Evolutionary conservation across 352 stramenopile species (phyloP), one percentile per base, ranked within the genome.

Genomic region (Phytopythium kandeliae): DNA sequence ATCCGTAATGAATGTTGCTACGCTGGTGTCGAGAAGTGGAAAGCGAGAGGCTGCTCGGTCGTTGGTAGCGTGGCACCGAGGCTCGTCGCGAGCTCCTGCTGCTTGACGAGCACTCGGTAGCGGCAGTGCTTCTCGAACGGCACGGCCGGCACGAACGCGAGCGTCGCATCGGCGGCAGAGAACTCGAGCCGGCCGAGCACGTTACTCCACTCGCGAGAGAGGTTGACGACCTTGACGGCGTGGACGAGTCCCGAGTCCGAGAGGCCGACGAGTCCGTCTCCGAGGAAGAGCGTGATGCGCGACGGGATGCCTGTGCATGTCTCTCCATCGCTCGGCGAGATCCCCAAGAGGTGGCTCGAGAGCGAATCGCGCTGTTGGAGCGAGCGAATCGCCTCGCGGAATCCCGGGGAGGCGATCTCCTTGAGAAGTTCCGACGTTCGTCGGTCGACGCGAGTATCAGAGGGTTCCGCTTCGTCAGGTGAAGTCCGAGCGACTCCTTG

Each of bases 71-170:
- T 58, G 5, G 49, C 47, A 3, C 62, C 58, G 36, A 67, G 51
- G n/a, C 58, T 71, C 11, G 62, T 62, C 7, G 62, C 24, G 25
- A 71, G 54, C 33, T 71, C 63, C 0, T 64, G 63, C 17, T 58
- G 58, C 33, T 60, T 49, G 11, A 71, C 58, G 3, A 52, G 41
- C 13, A 65, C 48, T 35, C 48, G 26, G 44, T 63, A 71, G 25
- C 41, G 47, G 24, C 51, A 68, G 35, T 60, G 60, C 17, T 46
- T 58, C 46, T 68, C 63, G 40, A 71, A 68, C 17, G 50, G 55
- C 8, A 55, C 49, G 16, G 48, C 52, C 11, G 59, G 59, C 6
- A 59, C 25, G 34, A 71, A 71, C 8, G 45, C 54, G 11, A 71
- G 51, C 31, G 54, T 52, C 4, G 36, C 21, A 4, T 37, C 51